A percentile compares a stretch with the other conserved stretches of the same genome.
Conservation (phyloP, 108 stramenopile species). For the Cyclotella kingstonii region DNA sequence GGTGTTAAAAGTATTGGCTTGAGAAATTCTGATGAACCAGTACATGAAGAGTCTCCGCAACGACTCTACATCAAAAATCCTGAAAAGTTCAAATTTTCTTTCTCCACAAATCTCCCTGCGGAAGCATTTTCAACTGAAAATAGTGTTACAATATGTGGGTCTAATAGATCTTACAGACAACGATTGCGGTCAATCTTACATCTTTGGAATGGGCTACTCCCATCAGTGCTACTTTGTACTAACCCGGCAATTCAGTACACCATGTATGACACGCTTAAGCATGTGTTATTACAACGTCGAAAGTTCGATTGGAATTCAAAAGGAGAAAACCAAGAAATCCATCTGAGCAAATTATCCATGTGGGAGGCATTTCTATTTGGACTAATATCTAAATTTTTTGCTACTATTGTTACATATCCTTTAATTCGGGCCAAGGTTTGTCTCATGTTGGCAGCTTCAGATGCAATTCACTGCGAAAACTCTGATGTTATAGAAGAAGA, state of each 20-base stretch:
- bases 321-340: not conserved
- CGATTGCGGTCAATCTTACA: constrained; percentile 12
- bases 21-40: not conserved
- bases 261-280: constrained; percentile 80
- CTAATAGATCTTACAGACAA: constrained; percentile 5
- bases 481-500: not conserved
- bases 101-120: constrained; percentile 32
- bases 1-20: not conserved
- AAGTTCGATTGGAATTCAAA: not conserved
- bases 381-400: constrained; percentile 78
- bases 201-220: constrained; percentile 86
- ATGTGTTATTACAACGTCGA: constrained; percentile 26
- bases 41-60: not conserved
- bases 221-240: constrained; percentile 84
- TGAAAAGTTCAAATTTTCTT: constrained; percentile 26
- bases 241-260: constrained; percentile 96
- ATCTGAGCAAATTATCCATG: constrained; percentile 33
- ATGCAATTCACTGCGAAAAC: constrained; percentile 8
- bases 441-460: constrained; percentile 65
- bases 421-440: constrained; percentile 92
- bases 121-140: constrained; percentile 22
- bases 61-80: constrained; percentile 16
- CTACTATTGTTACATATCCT: constrained; percentile 92
- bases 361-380: constrained; percentile 79
- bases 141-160: not conserved